Evolutionary conservation across 441 rosid species (phyloP), one percentile per base, ranked within the genome.

Genomic region (Theobroma grandiflorum): DNA sequence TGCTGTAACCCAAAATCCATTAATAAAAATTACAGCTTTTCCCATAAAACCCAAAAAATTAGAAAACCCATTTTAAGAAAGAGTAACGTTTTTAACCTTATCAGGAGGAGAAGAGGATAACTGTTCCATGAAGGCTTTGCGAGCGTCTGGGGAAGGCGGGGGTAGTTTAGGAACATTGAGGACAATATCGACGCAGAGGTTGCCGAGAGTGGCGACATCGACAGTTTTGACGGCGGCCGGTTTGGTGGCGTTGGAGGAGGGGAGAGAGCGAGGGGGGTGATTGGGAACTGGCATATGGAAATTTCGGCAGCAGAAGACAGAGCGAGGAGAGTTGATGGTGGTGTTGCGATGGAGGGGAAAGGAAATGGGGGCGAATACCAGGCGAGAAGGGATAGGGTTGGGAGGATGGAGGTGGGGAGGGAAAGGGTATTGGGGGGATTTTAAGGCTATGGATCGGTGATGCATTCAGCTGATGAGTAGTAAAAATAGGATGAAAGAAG

Each of bases 131-230:
- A 88, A 87, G 47, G 92, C 94, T 79, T 82, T 86, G 73, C 95
- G 90, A 71, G 86, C 92, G 1, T 78, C 85, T 5, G 67, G 84
- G 4, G 93, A 83, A 10, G 86, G 85, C 9, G 98, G 98, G 4
- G 99, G 99, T 86, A 97, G 82, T 69, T 89, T 77, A 62, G 92
- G 90, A 87, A 97, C 97, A 77, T 86, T 87, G 82, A 97, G 97
- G 65, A 97, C 95, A 72, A 97, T 89, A 87, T 95, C 99, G 18
- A 97, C 95, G 79, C 98, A 97, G 82, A 95, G 98, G 87, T 94
- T 95, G 45, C 99, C 98, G 3, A 97, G 85, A 14, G 99, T 93
- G 38, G 98, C 87, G 65, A 97, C 94, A 77, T 97, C 99, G 77
- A 91, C 79, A 76, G 84, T 88, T 82, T 91, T 93, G 10, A 83